phyloP scores from a whole-genome alignment of 176 grass and related monocot species.

The Miscanthus lutarioriparius region DNA sequence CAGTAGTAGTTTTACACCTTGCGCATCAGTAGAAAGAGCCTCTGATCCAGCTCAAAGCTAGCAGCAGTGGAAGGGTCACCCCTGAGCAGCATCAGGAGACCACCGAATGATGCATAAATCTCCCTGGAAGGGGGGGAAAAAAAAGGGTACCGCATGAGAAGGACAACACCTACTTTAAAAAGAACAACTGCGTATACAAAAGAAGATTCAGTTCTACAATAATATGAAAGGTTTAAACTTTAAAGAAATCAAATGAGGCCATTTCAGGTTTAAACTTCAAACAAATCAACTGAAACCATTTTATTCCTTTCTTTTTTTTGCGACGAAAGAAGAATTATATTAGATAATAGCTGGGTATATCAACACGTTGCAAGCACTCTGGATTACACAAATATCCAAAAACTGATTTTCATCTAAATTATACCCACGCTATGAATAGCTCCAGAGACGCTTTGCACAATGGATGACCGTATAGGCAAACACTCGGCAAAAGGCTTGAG shows the following conservation, averaged over 20 bases:
- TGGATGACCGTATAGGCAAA: too few relatives aligned
- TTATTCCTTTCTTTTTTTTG: not conserved
- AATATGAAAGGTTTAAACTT: not conserved
- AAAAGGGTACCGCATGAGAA: constrained; percentile 1
- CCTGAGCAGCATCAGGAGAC: constrained; percentile 59
- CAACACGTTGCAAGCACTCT: too few relatives aligned
- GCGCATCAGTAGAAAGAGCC: constrained; percentile 55
- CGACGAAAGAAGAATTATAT: too few relatives aligned
- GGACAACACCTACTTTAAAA: not conserved
- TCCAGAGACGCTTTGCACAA: too few relatives aligned
- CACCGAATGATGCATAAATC: constrained; percentile 58
- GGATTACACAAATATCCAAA: too few relatives aligned
- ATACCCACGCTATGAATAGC: too few relatives aligned
- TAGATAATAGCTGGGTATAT: too few relatives aligned
- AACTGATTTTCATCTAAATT: too few relatives aligned
- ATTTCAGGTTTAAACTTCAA: not conserved
- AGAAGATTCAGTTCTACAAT: not conserved
- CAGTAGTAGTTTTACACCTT: constrained; percentile 36
- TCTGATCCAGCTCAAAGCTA: constrained; percentile 58
- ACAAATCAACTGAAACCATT: not conserved
- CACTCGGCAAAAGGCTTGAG: too few relatives aligned
- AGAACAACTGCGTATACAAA: not conserved
- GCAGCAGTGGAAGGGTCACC: constrained; percentile 42
- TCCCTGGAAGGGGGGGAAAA: constrained; percentile 40
- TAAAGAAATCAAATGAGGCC: not conserved